phyloP scores from a whole-genome alignment of 2,329 filamentous ascomycete genomes.

The Lachnellula suecica region DNA sequence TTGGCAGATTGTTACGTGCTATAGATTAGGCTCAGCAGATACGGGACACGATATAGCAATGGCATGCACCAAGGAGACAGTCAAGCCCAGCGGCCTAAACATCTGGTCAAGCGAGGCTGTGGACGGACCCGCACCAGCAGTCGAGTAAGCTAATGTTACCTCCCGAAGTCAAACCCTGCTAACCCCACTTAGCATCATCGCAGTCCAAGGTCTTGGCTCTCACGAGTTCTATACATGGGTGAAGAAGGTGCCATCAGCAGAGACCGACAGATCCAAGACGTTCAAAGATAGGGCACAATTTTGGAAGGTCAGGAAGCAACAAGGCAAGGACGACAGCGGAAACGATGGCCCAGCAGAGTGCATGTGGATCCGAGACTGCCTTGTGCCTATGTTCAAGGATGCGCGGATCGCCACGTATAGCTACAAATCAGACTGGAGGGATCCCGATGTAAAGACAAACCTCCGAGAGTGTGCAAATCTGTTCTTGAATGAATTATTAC shows the following conservation, averaged over 20 bases:
- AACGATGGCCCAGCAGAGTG: slow-evolving; percentile 5
- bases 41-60: not conserved
- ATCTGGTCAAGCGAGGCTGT: slow-evolving; percentile 7
- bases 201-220: slow-evolving; percentile 16
- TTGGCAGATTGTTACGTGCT: too few species aligned
- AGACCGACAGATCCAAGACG: slow-evolving; percentile 1
- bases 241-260: slow-evolving; percentile 8
- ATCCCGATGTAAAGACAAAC: slow-evolving; percentile 12
- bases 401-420: slow-evolving; percentile 19
- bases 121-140: slow-evolving; percentile 4
- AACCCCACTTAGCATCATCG: slow-evolving; percentile 13
- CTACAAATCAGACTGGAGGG: slow-evolving; percentile 19
- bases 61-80: slow-evolving; percentile 7
- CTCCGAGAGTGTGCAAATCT: slow-evolving; percentile 13
- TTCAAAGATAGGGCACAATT: slow-evolving; percentile 6
- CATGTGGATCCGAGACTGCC: slow-evolving; percentile 18
- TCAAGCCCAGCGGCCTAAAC: slow-evolving; percentile 3
- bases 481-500: slow-evolving; percentile 13
- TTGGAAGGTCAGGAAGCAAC: slow-evolving; percentile 2
- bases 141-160: slow-evolving; percentile 11
- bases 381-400: slow-evolving; percentile 14
- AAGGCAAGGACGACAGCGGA: not conserved
- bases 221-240: slow-evolving; percentile 14
- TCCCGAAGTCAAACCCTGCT: not conserved
- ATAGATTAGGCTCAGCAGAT: not conserved